These are phyloP conservation scores for Selaginella tamariscina DNA, from an alignment of 75 land plant species.

Conservation along the genomic window DNA sequence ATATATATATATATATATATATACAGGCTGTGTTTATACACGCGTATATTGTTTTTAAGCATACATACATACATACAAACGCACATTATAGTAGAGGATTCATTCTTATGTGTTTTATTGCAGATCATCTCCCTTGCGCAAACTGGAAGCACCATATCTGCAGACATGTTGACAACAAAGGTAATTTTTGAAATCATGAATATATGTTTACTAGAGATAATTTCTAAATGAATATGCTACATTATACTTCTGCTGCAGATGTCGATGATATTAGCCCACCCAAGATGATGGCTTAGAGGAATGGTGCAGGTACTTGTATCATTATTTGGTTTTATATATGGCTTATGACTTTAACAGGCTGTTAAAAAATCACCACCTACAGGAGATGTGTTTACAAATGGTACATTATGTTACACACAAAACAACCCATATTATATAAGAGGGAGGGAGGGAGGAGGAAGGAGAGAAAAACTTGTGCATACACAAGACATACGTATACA, in stretches of 20 bases:
- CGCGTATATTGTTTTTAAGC: too few relatives aligned
- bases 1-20: too few relatives aligned
- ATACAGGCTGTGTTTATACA: too few relatives aligned
- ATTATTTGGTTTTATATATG: constrained; percentile 3
- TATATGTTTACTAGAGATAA: neutral
- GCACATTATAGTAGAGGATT: neutral
- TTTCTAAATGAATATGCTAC: neutral
- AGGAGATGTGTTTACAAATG: constrained; percentile 6
- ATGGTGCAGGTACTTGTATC: neutral
- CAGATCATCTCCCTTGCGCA: constrained; percentile 85
- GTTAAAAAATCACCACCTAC: neutral
- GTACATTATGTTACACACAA: neutral
- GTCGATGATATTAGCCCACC: neutral
- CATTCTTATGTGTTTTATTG: neutral
- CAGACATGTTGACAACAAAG: constrained; percentile 19
- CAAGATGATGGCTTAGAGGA: neutral
- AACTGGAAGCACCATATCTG: constrained; percentile 44
- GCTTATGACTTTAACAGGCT: neutral
- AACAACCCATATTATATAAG: neutral
- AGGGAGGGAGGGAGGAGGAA: neutral
- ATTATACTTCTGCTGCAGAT: neutral
- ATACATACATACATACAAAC: too few relatives aligned
- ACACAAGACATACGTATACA: neutral
- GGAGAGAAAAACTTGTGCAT: neutral
- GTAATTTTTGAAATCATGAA: neutral